phyloP scores from a whole-genome alignment of 768 basidiomycete genomes.

The Dacryopinax primogenitus region DNA sequence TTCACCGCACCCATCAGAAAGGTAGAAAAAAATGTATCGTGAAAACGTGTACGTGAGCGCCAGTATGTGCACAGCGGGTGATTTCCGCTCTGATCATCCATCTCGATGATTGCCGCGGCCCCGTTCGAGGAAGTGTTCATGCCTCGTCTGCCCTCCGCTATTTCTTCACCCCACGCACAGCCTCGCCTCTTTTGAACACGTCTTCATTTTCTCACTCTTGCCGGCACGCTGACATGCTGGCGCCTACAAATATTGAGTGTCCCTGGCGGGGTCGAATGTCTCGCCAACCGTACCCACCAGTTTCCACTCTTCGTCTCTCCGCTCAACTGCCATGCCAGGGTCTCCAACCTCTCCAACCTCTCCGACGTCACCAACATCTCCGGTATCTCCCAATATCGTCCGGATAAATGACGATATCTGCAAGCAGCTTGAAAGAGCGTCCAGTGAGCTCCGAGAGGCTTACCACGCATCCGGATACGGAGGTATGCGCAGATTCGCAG shows the following conservation, averaged over 20 bases:
- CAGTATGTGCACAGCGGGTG: not conserved
- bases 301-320: not conserved
- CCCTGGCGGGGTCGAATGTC: not conserved
- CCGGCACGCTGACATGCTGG: constrained; percentile 2
- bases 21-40: constrained; percentile 1
- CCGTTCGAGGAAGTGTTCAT: not conserved
- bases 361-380: not conserved
- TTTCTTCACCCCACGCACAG: constrained; percentile 7
- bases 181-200: not conserved
- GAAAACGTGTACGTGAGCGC: constrained; percentile 6
- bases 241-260: constrained; percentile 8
- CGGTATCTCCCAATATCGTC: not conserved
- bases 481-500: not conserved
- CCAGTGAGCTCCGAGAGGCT: not conserved
- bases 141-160: not conserved
- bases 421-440: constrained; percentile 1
- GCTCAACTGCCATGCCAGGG: not conserved
- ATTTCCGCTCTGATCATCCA: constrained; percentile 5
- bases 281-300: not conserved
- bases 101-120: constrained; percentile 1
- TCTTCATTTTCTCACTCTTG: not conserved
- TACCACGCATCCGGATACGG: not conserved
- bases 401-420: constrained; percentile 1
- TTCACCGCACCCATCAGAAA: constrained; percentile 5
- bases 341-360: not conserved